A percentile compares a stretch with the other conserved stretches of the same genome.
Conservation (phyloP, 192 early-diverging fungal species). For the Umbelopsis isabellina region DNA sequence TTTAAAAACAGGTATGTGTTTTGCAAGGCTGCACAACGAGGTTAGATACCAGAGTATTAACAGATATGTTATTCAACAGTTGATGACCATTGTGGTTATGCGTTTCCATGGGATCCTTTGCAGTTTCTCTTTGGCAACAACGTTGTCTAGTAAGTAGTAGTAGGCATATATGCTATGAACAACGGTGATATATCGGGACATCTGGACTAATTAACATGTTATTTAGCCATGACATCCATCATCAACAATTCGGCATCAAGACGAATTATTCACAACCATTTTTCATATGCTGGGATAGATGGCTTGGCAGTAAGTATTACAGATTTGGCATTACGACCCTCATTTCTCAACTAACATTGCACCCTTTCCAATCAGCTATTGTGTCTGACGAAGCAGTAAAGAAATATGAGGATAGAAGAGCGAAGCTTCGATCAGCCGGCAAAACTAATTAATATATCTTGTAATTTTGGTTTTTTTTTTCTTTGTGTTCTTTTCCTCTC, state of each 20-base stretch:
- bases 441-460: constrained; percentile 19
- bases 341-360: not conserved
- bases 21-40: not conserved
- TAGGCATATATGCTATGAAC: not conserved
- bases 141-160: constrained; percentile 36
- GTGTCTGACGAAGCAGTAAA: constrained; percentile 10
- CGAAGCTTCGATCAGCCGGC: not conserved
- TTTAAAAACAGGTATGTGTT: constrained; percentile 61
- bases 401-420: constrained; percentile 6
- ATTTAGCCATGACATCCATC: constrained; percentile 60
- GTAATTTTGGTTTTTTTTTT: constrained; percentile 7
- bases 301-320: constrained; percentile 65
- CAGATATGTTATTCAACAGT: constrained; percentile 43
- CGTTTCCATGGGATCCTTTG: constrained; percentile 74
- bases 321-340: not conserved
- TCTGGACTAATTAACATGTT: constrained; percentile 14
- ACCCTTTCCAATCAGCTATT: not conserved
- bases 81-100: constrained; percentile 83
- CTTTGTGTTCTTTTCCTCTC: not conserved
- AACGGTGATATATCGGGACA: too few relatives aligned
- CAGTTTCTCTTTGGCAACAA: constrained; percentile 69
- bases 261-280: constrained; percentile 72
- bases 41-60: not conserved
- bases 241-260: constrained; percentile 61
- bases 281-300: constrained; percentile 79